Evolutionary conservation across 2,329 filamentous ascomycete genomes (phyloP), one percentile per base, ranked within the genome.

Genomic region (Claviceps digitariae): DNA sequence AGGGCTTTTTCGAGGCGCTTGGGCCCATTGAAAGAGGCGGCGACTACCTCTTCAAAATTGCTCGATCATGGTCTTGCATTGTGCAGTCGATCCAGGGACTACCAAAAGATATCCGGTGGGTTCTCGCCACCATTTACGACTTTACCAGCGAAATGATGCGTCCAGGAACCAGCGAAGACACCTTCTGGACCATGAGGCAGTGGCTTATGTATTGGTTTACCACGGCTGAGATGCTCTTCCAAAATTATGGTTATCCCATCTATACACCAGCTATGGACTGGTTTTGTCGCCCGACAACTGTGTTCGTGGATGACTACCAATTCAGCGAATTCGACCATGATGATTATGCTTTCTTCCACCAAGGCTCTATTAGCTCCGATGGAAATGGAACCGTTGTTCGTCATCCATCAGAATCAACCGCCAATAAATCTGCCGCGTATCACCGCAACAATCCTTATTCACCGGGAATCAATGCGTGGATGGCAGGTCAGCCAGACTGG

Each of bases 31-130:
- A 67, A 27, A 23, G 41, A 3, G 38, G 54, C 15, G 56, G 53
- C 12, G 63, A 69, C 48, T 38, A 29, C 12, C 0, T 63, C 15
- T 67, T 67, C 57, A 60, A 56, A 31, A 41, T 54, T 21, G 65
- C 65, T 17, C 61, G 66, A 17, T 48, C 54, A 6, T 69, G 66
- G 66, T 62, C 64, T 5, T 69, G 66, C 51, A 57, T 58, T 10
- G 27, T 60, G 2, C 66, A 69, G 51, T 55, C 59, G 5, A 20
- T 27, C 0, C 5, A 36, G 2, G 10, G 31, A 6, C 53, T 69
- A 1, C 65, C 64, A 17, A 64, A 58, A 46, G 59, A 63, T 34
- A 51, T 67, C 43, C 61, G 66, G 57, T 68, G 59, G 65, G 52
- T 67, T 34, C 61, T 67, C 25, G 58, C 64, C 29, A 60, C 50